Evolutionary conservation across 2,329 filamentous ascomycete genomes (phyloP), one percentile per base, ranked within the genome.

Genomic region (Xylaria hypoxylon): DNA sequence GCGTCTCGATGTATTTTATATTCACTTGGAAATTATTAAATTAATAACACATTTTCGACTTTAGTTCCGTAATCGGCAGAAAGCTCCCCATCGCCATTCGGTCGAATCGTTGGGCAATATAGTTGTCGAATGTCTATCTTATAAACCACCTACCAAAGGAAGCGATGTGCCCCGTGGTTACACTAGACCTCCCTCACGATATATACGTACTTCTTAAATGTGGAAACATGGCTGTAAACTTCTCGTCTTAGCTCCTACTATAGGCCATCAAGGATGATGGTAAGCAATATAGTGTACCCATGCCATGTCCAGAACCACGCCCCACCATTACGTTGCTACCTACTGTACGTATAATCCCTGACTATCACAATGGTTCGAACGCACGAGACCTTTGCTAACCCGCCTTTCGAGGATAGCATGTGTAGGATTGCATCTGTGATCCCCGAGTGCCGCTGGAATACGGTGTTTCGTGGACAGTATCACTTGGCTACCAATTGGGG

Each of bases 401-500:
- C 47, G 61, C 40, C 33, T 48, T 55, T 53, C 58, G 15, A 52
- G 42, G 57, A 45, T 59, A 50, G 10, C 33, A 45, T 55, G 31
- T 59, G 38, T 53, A 35, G 45, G 40, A 48, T 60, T 40, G 51
- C 48, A 31, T 28, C 47, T 38, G 53, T 65, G 58, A 51, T 59
- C 42, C 42, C 15, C 44, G 33, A 59, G 38, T 42, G 40, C 26
- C 51, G 57, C 50, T 45, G 47, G 42, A 40, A 22, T 44, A 57
- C 35, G 53, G 26, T 48, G 56, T 55, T 52, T 61, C 26, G 57
- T 67, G 19, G 44, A 51, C 28, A 56, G 55, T 47, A 50, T 64
- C 64, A 64, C 66, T 59, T 61, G 63, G 63, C 66, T 57, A 28
- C 47, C 38, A 24, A 31, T 61, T 62, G 52, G 59, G 58, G 67